A percentile compares a stretch with the other conserved stretches of the same genome.
These are phyloP conservation scores for Pseudogymnoascus sp. DNA, from an alignment of 2,329 filamentous ascomycete species.

Conservation along the genomic window DNA sequence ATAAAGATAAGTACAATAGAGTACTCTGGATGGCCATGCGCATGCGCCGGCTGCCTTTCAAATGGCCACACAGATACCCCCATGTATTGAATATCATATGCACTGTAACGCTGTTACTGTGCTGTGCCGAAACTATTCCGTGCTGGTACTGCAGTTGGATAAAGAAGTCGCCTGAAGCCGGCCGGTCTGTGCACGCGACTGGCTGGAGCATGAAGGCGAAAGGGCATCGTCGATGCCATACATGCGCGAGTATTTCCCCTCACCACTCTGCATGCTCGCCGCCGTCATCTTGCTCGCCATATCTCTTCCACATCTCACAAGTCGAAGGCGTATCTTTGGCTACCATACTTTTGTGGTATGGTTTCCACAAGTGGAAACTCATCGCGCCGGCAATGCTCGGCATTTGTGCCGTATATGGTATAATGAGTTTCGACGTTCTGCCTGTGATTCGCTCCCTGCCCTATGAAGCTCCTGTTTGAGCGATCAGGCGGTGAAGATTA, in stretches of 20 bases:
- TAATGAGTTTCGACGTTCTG: not conserved
- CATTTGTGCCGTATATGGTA: not conserved
- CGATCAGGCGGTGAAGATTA: not conserved
- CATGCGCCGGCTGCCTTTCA: not conserved
- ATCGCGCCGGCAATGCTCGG: slow-evolving; percentile 2
- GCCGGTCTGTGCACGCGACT: not conserved
- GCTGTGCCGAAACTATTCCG: not conserved
- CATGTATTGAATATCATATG: not conserved
- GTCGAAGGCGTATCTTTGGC: not conserved
- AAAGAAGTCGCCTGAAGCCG: not conserved
- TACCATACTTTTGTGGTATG: not conserved
- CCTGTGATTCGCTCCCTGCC: not conserved
- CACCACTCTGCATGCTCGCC: not conserved
- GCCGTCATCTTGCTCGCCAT: not conserved
- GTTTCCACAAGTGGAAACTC: slow-evolving; percentile 3
- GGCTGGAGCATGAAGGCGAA: not conserved
- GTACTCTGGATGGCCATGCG: not conserved
- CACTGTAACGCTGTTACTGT: slow-evolving; percentile 3
- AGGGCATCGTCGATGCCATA: not conserved
- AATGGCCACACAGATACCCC: not conserved
- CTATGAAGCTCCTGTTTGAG: not conserved
- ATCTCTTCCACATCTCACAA: not conserved
- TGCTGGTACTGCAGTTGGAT: not conserved
- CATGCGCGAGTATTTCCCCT: not conserved
- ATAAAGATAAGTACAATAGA: not conserved